phyloP scores from a whole-genome alignment of 1,139 yeast species.

The Eremothecium gossypii region DNA sequence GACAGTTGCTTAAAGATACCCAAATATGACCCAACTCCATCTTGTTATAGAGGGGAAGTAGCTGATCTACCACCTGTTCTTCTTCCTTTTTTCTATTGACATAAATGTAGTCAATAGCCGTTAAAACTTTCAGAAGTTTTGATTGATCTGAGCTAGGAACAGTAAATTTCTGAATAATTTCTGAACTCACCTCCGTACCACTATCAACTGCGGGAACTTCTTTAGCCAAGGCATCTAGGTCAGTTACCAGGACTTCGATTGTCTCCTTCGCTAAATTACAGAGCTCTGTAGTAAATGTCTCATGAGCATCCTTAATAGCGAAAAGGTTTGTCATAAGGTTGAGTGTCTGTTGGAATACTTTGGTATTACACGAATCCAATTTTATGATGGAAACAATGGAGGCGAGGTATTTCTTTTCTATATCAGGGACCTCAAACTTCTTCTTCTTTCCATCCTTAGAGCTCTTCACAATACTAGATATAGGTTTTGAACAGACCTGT shows the following conservation, averaged over 20 bases:
- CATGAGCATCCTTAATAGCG: conserved; percentile 50
- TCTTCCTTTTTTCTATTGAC: conserved; percentile 27
- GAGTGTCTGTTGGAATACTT: conserved; percentile 77
- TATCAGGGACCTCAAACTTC: conserved; percentile 48
- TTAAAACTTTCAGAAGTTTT: conserved; percentile 68
- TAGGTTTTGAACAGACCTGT: conserved; percentile 69
- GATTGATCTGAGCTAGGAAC: conserved; percentile 84
- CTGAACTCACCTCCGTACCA: conserved; percentile 42
- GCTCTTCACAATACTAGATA: conserved; percentile 40
- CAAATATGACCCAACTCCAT: conserved; percentile 73
- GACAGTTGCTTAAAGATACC: conserved; percentile 77
- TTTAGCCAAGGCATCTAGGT: conserved; percentile 43
- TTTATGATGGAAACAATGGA: conserved; percentile 60
- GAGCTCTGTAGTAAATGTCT: conserved; percentile 59
- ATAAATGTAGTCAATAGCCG: conserved; percentile 81
- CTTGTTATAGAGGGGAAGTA: conserved; percentile 54
- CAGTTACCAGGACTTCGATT: conserved; percentile 49
- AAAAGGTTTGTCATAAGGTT: conserved; percentile 77
- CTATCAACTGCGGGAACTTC: conserved; percentile 36
- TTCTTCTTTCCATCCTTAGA: conserved; percentile 19
- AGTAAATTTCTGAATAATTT: conserved; percentile 57
- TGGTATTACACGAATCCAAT: conserved; percentile 80
- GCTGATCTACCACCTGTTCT: conserved; percentile 24
- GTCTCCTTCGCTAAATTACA: conserved; percentile 56
- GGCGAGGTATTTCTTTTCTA: conserved; percentile 56